Base-by-base conservation (phyloP, 1,284 basidiomycete species). In the Cryptococcus amylolentus region DNA sequence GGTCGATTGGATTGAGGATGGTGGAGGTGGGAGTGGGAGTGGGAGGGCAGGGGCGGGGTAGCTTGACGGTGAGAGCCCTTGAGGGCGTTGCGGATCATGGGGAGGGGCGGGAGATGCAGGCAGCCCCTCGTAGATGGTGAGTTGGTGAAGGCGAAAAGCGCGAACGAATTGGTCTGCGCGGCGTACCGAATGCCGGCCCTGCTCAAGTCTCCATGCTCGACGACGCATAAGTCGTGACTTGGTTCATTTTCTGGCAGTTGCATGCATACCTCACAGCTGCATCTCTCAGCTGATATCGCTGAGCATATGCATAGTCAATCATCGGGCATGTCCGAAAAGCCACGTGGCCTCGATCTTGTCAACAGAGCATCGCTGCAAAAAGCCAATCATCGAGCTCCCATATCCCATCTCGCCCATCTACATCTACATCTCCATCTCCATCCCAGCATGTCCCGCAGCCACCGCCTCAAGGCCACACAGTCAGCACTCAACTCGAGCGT, bases 1-100 rank as follows among this genome's bases (percentile, higher is more conserved):
- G 51, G 55, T n/a, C 53, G 46, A 20, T 49, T 42, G 27, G 31
- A 44, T 44, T 50, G 49, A 39, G 49, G 46, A 48, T 16, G 23
- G 28, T 35, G 51, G 38, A 39, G 20, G 13, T 42, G 10, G 42
- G n/a, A 18, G n/a, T 20, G 14, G 26, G 14, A 13, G 42, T 44
- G 42, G 42, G 42, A 44, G 31, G 31, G 31, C 7, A 35, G 31
- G 6, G 31, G 31, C 31, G 31, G 31, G 31, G 31, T 35, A 8
- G 31, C 31, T 35, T 6, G 31, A 5, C 31, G 31, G 10, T 35
- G 31, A 2, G 10, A 35, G 31, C 31, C 31, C 10, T 35, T 35
- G 31, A 35, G 31, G 31, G 31, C 3, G 31, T 35, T 35, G 31
- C 31, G 31, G 2, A 35, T 35, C 31, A 35, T 35, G 31, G 31